Conservation (phyloP, 2,329 filamentous ascomycete species). For the Phialophora macrospora region DNA sequence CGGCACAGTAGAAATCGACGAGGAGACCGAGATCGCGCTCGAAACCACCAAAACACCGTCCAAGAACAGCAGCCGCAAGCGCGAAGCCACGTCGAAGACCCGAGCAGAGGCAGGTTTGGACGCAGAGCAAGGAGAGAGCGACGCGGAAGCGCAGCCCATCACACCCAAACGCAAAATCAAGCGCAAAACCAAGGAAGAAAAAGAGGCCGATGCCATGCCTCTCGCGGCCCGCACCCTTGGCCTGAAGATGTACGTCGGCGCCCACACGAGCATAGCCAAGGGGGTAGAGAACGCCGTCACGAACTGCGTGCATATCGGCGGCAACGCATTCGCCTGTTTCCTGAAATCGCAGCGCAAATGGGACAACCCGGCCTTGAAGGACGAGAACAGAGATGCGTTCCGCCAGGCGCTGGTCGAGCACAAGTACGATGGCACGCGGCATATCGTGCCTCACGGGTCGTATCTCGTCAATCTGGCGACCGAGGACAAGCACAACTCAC, state of each 20-base stretch:
- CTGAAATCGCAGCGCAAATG: constrained; percentile 97
- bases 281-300: constrained; percentile 89
- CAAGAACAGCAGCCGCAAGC: neutral
- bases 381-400: constrained; percentile 72
- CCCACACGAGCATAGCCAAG: constrained; percentile 88
- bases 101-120: constrained; percentile 2
- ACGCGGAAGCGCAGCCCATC: constrained; percentile 9
- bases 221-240: constrained; percentile 71
- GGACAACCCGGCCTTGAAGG: constrained; percentile 76
- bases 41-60: constrained; percentile 10
- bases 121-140: constrained; percentile 19
- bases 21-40: constrained; percentile 15
- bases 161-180: constrained; percentile 44
- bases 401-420: constrained; percentile 69
- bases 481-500: constrained; percentile 75
- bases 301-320: constrained; percentile 78
- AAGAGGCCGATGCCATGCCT: constrained; percentile 63
- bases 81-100: constrained; percentile 6
- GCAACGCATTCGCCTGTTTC: constrained; percentile 92
- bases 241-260: constrained; percentile 83
- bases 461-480: constrained; percentile 97
- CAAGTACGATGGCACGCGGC: constrained; percentile 69
- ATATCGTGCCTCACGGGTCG: constrained; percentile 88
- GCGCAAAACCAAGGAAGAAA: constrained; percentile 63
- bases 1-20: constrained; percentile 17